Evolutionary conservation across 768 basidiomycete species (phyloP), one percentile per base, ranked within the genome.

Genomic region (Agaricus bisporus): DNA sequence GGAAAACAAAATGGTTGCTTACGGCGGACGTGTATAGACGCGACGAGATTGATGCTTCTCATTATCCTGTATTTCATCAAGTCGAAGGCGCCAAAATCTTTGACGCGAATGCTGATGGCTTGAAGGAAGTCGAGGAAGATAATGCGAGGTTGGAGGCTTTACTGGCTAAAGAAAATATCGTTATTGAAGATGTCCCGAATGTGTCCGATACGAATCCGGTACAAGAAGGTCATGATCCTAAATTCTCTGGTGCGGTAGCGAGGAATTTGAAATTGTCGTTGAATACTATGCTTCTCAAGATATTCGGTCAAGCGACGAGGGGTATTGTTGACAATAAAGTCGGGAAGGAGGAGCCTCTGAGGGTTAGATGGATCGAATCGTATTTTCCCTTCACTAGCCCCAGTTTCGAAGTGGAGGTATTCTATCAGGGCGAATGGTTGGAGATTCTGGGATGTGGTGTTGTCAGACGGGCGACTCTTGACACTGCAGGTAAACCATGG

Each of bases 61-160:
- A 99, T 66, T 97, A 98, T 67, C 97, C 97, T 5, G 91, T 97
- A 36, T 99, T 99, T 65, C 97, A 99, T 70, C 97, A 99, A 71
- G 91, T 97, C 71, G 97, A 99, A 66, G 97, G 95, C 28, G 92
- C 94, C 11, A 73, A 83, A 29, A 83, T 98, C 51, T 91, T 93
- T 66, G 69, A 77, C 32, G 77, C 81, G 20, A 74, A 86, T 57
- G 62, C 75, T 38, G 62, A 71, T 9, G 81, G 80, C 0, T 73
- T 87, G 71, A 73, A 76, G 51, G 77, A 83, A 51, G 76, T 95
- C 17, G 74, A 82, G 48, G 80, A 81, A 58, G 83, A 94, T 62
- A 98, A 92, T 59, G 79, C 68, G 37, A 70, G 73, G 38, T 75
- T 97, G 29, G 72, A 75, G 28, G 68, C 67, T 0, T 67, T 82